Base-by-base conservation (phyloP, 1,284 basidiomycete species). In the Ceratobasidium sp. region DNA sequence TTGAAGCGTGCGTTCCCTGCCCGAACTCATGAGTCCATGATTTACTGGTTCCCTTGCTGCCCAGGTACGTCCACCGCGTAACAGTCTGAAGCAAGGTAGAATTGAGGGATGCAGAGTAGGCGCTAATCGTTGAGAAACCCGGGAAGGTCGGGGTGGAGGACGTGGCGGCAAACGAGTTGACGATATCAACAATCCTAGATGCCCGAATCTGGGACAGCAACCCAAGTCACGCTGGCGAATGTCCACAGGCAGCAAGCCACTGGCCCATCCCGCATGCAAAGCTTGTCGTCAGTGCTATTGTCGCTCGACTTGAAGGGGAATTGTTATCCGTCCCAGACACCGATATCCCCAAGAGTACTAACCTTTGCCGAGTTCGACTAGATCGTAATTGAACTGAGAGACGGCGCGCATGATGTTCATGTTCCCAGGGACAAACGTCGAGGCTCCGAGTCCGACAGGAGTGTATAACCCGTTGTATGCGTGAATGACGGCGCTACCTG, bases 1-100 rank as follows among this genome's bases (percentile, higher is more conserved):
- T 98, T 98, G 62, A 96, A 94, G 22, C 95, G 86, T 8, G 94
- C 94, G 5, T 90, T 89, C 1, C 90, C 92, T 76, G 95, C 94
- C 64, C 96, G 86, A 98, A 83, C 82, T 99, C 97, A 53, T 86
- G 84, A 6, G 88, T 85, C 82, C 90, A 96, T 64, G 83, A 84
- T 66, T 84, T 80, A 51, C 87, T 84, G 39, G 93, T 84, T 29
- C 89, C 89, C 22, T 87, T 84, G 37, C 83, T 79, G 34, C 83
- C 79, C 29, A 95, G 86, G 82, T 89, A 93, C 37, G 90, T 87
- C 2, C 84, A 81, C 0, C 88, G 88, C 14, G 87, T 89, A 71
- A 85, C 85, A 31, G 85, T 84, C 0, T 87, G 81, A 29, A 90
- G 77, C 16, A 86, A 81, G 13, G 81, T 79, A 84, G 90, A 92